These are phyloP conservation scores for Coccomyxa sp. DNA, from an alignment of 139 green algal genomes.

Conservation along the genomic window DNA sequence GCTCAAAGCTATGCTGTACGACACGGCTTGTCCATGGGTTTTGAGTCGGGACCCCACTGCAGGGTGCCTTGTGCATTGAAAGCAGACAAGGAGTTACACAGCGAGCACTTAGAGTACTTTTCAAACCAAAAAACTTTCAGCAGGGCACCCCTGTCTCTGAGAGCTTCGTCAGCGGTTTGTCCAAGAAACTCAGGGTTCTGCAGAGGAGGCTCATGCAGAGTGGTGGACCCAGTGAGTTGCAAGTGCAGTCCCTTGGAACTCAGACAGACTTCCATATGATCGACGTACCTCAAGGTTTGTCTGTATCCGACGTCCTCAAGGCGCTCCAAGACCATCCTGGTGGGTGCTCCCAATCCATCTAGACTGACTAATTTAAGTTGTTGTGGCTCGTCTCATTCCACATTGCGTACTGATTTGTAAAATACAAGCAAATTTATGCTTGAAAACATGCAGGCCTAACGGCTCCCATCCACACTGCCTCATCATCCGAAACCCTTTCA, in stretches of 20 bases:
- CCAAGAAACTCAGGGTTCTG: not conserved
- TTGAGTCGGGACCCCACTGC: not conserved
- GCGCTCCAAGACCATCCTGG: not conserved
- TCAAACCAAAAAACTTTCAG: not conserved
- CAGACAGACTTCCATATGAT: not conserved
- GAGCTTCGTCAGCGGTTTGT: not conserved
- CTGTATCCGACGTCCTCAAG: not conserved
- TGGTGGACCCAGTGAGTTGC: not conserved
- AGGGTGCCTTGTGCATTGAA: not conserved
- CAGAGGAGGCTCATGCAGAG: not conserved
- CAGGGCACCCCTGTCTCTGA: not conserved
- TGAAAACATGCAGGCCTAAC: too few relatives aligned
- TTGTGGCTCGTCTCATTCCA: too few relatives aligned
- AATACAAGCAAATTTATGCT: too few relatives aligned
- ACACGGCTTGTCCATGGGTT: not conserved
- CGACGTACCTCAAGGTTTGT: not conserved
- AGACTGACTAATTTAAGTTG: too few relatives aligned
- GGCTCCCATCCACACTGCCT: not conserved
- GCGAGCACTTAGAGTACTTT: not conserved
- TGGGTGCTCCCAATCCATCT: not conserved
- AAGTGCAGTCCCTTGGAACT: not conserved
- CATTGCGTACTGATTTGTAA: too few relatives aligned
- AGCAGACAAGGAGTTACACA: not conserved
- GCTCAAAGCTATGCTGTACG: not conserved
- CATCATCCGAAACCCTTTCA: not conserved